Evolutionary conservation across 2,329 filamentous ascomycete genomes (phyloP), one percentile per base, ranked within the genome.

Genomic region (Verticillium alfalfae): DNA sequence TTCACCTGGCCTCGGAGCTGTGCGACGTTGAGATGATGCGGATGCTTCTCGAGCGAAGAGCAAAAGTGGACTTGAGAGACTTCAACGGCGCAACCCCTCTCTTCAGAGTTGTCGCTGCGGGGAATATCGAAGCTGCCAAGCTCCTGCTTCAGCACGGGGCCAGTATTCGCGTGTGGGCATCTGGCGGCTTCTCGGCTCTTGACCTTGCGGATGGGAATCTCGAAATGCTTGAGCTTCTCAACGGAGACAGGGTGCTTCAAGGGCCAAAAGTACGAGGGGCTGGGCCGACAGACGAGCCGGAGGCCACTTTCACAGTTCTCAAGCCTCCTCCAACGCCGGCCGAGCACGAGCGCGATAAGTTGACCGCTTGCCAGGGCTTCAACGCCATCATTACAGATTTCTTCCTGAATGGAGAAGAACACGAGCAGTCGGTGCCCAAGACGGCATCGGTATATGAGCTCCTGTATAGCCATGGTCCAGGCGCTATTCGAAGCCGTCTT

Each of bases 331-430:
- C n/a, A 16, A 49, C 10, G 49, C 62, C 62, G 26, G 13, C 62
- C 12, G 41, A 58, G 54, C 31, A 52, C 16, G 58, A 63, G 36
- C 34, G 34, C 16, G 9, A 60, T 37, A 61, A 57, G 52, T 34
- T 58, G 18, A 52, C 39, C 12, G 62, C 62, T 15, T 63, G 62
- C 18, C 59, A 59, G n/a, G 62, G 62, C 15, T 59, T 63, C n/a
- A 59, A 63, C 22, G 59, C 59, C 15, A 63, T 52, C 8, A 55
- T 63, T 22, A 54, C 60, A 9, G 56, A 61, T 18, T 63, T 63
- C 16, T 63, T 58, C 22, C 31, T 34, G 5, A 57, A 38, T 16
- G 59, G 62, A n/a, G 36, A 58, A 22, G 45, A 18, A 12, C 39
- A 26, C 34, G 62, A 63, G 38, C 22, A 63, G 18, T 38, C 38